Evolutionary conservation across 768 basidiomycete genomes (phyloP), one percentile per base, ranked within the genome.

Genomic region (Calocybe gangraenosa): DNA sequence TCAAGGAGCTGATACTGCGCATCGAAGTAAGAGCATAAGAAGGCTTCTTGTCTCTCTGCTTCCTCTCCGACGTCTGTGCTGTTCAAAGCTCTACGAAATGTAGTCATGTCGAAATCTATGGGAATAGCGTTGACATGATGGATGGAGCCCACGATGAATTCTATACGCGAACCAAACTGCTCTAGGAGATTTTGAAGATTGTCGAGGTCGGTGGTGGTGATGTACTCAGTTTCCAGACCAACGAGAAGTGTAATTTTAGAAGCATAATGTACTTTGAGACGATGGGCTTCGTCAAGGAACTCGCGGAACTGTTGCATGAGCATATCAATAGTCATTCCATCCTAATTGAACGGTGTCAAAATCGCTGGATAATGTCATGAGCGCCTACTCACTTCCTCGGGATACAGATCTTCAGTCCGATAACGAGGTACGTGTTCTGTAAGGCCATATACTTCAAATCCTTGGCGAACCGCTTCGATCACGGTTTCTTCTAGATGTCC

Each of bases 341-440:
- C 67, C 90, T 95, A 39, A 38, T 28, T 34, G 23, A 35, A 18
- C 39, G 37, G 25, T 40, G 43, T 54, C 37, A 35, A 49, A 57
- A 14, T 36, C 40, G 41, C 35, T 36, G 36, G 45, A n/a, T 23
- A 34, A 21, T 43, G 21, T 17, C 9, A 39, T 1, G 36, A 38
- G 37, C 7, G 38, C 18, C 40, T 30, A 9, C 68, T 56, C 59
- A 94, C 93, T 81, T 99, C 96, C 70, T 98, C 96, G 15, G 95
- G 94, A 63, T 96, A 98, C 21, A 98, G 69, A 61, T 99, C 93
- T 25, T 75, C 62, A 1, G 55, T 46, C 46, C 91, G 75, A 65
- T 93, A 95, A 20, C 95, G 81, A 20, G 96, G 95, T 41, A 86
- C 86, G 64, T 98, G 96, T 66, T 98, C 96, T 3, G 85, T 89